Conservation (phyloP, 2,329 filamentous ascomycete species). For the Penicillium brasilianum region DNA sequence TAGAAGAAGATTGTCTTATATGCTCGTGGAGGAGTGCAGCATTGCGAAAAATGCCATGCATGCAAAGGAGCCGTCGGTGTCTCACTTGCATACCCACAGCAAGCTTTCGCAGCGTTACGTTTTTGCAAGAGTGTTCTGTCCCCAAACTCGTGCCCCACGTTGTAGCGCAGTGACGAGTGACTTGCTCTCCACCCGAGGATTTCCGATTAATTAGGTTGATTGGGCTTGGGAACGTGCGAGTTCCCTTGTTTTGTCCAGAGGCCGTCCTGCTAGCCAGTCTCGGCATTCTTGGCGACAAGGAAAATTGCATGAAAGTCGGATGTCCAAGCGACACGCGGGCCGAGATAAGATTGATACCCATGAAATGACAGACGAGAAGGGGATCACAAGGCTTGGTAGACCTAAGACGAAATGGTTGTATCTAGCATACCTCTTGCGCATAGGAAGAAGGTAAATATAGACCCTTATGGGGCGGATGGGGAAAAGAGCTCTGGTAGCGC, state of each 20-base stretch:
- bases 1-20: neutral
- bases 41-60: neutral
- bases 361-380: neutral
- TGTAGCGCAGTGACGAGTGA: neutral
- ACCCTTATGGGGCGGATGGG: no score
- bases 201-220: neutral
- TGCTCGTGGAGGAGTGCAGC: neutral
- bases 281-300: conserved; percentile 4
- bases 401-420: neutral
- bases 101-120: neutral
- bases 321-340: neutral
- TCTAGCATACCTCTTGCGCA: no score
- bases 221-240: neutral
- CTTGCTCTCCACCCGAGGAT: neutral
- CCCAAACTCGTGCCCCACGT: neutral
- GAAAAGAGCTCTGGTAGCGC: no score
- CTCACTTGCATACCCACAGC: neutral
- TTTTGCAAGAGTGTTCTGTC: neutral
- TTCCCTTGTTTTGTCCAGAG: neutral
- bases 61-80: neutral
- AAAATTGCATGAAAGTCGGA: neutral
- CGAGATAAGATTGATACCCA: neutral
- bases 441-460: neutral
- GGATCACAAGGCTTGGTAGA: neutral
- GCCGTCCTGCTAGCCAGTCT: neutral